phyloP scores from a whole-genome alignment of 805 yeast species.

The Wickerhamiella hasegawae region DNA sequence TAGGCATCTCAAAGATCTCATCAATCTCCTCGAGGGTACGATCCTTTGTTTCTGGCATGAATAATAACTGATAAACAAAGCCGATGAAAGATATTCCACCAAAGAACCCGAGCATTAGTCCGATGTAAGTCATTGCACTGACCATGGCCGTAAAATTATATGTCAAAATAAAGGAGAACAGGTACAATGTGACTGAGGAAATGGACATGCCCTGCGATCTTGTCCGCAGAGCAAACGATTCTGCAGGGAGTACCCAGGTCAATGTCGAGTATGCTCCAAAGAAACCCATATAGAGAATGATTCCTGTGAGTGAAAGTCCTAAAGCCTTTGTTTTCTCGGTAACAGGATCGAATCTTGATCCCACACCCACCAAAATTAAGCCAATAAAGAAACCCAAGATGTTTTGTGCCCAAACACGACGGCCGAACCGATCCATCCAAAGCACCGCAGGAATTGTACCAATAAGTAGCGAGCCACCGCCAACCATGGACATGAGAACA shows the following conservation, averaged over 20 bases:
- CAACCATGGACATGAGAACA: conserved; percentile 53
- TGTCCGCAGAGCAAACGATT: conserved; percentile 40
- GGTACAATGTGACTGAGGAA: conserved; percentile 35
- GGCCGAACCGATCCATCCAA: conserved; percentile 23
- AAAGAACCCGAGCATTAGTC: conserved; percentile 48
- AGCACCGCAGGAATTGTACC: conserved; percentile 54
- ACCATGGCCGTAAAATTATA: conserved; percentile 46
- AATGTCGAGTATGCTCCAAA: conserved; percentile 51
- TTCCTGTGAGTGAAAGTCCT: conserved; percentile 47
- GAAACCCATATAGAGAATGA: conserved; percentile 47
- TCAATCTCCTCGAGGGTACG: conserved; percentile 61
- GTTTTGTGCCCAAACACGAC: conserved; percentile 48
- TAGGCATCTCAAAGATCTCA: conserved; percentile 37
- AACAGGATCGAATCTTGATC: conserved; percentile 23
- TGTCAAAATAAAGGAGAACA: conserved; percentile 49
- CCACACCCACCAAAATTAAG: conserved; percentile 41
- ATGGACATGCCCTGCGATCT: conserved; percentile 54
- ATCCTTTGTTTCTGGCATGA: conserved; percentile 60
- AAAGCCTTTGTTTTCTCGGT: conserved; percentile 32
- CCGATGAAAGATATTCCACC: conserved; percentile 52
- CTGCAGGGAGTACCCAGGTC: conserved; percentile 58
- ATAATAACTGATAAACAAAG: conserved; percentile 24
- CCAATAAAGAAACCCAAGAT: conserved; percentile 44
- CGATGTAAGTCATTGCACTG: conserved; percentile 40
- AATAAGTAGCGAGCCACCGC: conserved; percentile 44